Conservation (phyloP, 108 stramenopile species). For the Skeletonema menzelii region DNA sequence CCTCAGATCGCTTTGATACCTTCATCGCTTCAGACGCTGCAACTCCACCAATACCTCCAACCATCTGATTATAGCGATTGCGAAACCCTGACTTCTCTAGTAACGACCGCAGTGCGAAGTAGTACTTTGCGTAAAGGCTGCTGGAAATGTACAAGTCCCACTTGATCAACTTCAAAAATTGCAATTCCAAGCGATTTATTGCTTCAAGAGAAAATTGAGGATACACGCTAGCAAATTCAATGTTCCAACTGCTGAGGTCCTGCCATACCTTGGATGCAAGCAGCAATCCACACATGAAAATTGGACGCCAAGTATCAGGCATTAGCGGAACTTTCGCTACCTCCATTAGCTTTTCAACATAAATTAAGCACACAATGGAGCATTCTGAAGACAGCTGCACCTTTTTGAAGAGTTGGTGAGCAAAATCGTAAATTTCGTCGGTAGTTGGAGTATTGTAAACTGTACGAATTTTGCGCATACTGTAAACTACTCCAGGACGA, state of each 20-base stretch:
- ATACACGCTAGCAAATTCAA: constrained; percentile 95
- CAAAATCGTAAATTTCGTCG: constrained; percentile 90
- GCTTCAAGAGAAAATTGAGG: constrained; percentile 92
- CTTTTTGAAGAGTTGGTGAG: constrained; percentile 86
- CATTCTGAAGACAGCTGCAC: constrained; percentile 97
- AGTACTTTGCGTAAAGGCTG: constrained; percentile 97
- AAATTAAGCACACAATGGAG: constrained; percentile 96
- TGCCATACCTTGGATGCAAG: constrained; percentile 99
- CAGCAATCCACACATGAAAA: constrained; percentile 94
- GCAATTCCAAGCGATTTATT: constrained; percentile 89
- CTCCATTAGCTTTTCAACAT: constrained; percentile 97
- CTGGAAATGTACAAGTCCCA: constrained; percentile 98
- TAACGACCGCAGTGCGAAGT: constrained; percentile 95
- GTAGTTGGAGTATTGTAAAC: constrained; percentile 69
- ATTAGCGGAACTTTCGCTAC: constrained; percentile 91
- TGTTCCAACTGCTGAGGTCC: constrained; percentile 97
- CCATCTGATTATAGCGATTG: constrained; percentile 59
- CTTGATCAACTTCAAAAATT: constrained; percentile 87
- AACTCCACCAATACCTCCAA: constrained; percentile 78
- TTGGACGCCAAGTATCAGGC: constrained; percentile 93
- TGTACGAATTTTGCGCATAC: constrained; percentile 66
- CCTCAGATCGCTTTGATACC: constrained; percentile 71
- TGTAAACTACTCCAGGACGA: constrained; percentile 75
- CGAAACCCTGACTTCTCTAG: constrained; percentile 89
- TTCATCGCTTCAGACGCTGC: constrained; percentile 80